Conservation (phyloP, 2,329 filamentous ascomycete genomes). For the Cladosporium sp. region DNA sequence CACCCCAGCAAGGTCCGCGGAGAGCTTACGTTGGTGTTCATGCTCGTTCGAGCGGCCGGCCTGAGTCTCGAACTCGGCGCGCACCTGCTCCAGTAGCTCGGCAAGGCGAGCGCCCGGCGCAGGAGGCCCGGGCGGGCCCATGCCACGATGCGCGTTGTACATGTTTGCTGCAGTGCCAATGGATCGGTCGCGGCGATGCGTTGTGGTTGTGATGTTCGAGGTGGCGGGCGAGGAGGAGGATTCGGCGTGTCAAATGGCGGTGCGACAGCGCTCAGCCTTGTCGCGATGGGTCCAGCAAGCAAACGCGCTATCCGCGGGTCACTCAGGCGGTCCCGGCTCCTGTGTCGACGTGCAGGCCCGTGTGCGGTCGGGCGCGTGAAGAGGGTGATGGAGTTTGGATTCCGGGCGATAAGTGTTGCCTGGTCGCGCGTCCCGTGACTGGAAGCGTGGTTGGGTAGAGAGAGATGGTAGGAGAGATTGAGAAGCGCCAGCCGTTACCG, state of each 20-base stretch:
- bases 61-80: slow-evolving; percentile 76
- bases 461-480: slow-evolving; percentile 4
- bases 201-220: background rate
- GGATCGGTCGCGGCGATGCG: background rate
- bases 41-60: slow-evolving; percentile 75
- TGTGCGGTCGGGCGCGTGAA: background rate
- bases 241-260: slow-evolving; percentile 4
- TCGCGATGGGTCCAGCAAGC: background rate
- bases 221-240: background rate
- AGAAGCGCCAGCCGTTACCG: background rate
- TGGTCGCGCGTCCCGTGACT: background rate
- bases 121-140: slow-evolving; percentile 52
- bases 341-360: background rate
- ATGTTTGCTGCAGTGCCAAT: slow-evolving; percentile 43
- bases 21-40: slow-evolving; percentile 71
- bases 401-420: background rate
- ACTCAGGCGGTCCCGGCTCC: background rate
- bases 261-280: slow-evolving; percentile 9
- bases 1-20: slow-evolving; percentile 1
- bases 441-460: background rate
- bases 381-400: background rate
- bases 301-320: slow-evolving; percentile 6
- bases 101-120: slow-evolving; percentile 70
- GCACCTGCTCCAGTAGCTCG: slow-evolving; percentile 86
- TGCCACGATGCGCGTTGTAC: slow-evolving; percentile 82